Evolutionary conservation across 2,329 filamentous ascomycete species (phyloP).

Genomic region (Colletotrichum phormii): DNA sequence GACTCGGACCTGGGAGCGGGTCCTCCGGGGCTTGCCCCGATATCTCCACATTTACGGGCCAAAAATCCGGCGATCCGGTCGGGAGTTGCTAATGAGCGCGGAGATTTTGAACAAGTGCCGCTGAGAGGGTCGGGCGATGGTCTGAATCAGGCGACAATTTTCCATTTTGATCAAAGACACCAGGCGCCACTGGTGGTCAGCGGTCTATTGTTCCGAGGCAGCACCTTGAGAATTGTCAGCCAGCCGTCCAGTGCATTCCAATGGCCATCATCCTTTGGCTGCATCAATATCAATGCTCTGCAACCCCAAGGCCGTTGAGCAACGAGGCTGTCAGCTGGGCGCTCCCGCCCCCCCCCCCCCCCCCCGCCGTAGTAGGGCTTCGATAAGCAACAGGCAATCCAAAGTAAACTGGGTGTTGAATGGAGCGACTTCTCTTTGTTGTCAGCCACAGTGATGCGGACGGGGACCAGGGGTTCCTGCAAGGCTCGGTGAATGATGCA

Average conservation of each 20-base stretch:
- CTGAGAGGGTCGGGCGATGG: neutral
- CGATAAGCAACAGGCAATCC: neutral
- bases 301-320: conserved; percentile 10
- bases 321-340: conserved; percentile 5
- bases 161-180: neutral
- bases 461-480: conserved; percentile 23
- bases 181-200: neutral
- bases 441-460: conserved; percentile 8
- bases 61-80: neutral
- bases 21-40: neutral
- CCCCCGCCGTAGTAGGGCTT: neutral
- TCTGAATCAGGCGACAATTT: neutral
- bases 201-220: neutral
- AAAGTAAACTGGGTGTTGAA: neutral
- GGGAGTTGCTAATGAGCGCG: neutral
- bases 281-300: conserved; percentile 12
- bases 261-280: conserved; percentile 1
- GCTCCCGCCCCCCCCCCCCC: no score
- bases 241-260: neutral
- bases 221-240: neutral
- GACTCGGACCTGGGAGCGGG: neutral
- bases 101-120: neutral
- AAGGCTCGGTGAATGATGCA: conserved; percentile 26
- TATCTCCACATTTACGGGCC: neutral
- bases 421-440: neutral